Base-by-base conservation (phyloP, 2,329 filamentous ascomycete genomes). In the Cladosporium sp. region DNA sequence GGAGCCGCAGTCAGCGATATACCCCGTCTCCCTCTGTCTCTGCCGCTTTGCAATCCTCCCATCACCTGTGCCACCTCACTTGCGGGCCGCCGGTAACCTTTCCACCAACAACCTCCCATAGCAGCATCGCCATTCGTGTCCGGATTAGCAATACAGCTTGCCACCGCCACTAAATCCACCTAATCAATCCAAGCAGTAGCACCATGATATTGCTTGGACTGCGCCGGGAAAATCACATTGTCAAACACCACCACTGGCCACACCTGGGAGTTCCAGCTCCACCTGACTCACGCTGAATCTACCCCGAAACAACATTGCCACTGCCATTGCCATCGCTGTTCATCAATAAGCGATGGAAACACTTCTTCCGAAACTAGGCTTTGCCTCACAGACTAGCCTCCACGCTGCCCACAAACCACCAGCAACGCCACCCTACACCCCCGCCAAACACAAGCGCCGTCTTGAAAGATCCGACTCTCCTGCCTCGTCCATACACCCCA, bases 401-500 rank as follows among this genome's bases (percentile, higher is more conserved):
- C 70, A 55, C 18, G 52, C 73, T 18, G 61, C 65, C 34, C 67
- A 61, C 28, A 51, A 30, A 18, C 21, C 67, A 24, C 71, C 72
- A n/a, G 70, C 69, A 51, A 75, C 75, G 30, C 74, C 73, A 54
- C 74, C 72, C 36, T 74, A 73, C 64, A 76, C 71, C 65, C 36
- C 64, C 58, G 30, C 64, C 26, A 73, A 73, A 57, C 41, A 68
- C 66, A 72, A 69, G 66, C 68, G 66, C n/a, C 67, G 47, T 26
- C 67, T 73, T 32, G 69, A 72, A 36, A 71, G 71, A 61, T 69
- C 71, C 54, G 70, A 72, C 65, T 73, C 72, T 58, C 67, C 79
- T 70, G 64, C 80, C 73, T 69, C 77, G 71, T 68, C 78, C 72
- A 55, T 81, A 73, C 65, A 81, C 71, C 68, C 73, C 66, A 63